Conservation (phyloP, 768 basidiomycete species). For the Psilocybe azurescens region DNA sequence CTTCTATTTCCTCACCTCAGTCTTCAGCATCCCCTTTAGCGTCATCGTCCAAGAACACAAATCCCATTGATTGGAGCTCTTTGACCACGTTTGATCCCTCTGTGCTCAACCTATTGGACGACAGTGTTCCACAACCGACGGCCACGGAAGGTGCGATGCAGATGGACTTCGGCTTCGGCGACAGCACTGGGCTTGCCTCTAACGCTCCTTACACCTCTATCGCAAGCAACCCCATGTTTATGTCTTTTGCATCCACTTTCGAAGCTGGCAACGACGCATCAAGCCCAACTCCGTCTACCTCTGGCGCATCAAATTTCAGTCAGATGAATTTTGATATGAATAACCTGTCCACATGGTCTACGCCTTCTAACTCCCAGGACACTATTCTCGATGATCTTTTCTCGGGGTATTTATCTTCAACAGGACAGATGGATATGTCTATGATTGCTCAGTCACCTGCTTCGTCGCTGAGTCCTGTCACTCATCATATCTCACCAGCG, state of each 20-base stretch:
- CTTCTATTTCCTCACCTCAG: constrained; percentile 30
- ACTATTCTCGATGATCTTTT: constrained; percentile 54
- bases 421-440: constrained; percentile 34
- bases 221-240: constrained; percentile 83
- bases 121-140: constrained; percentile 52
- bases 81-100: constrained; percentile 74
- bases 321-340: constrained; percentile 47
- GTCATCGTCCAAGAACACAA: constrained; percentile 42
- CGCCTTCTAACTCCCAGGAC: constrained; percentile 38
- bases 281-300: constrained; percentile 19
- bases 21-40: constrained; percentile 34
- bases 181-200: constrained; percentile 48
- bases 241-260: constrained; percentile 73
- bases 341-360: constrained; percentile 49
- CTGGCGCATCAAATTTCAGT: constrained; percentile 15
- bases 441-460: constrained; percentile 37
- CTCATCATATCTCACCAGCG: constrained; percentile 45
- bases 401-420: constrained; percentile 38
- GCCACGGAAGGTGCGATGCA: constrained; percentile 63
- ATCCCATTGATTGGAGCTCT: constrained; percentile 67
- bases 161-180: constrained; percentile 64
- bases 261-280: constrained; percentile 39
- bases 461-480: constrained; percentile 61
- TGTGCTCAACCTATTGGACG: constrained; percentile 69
- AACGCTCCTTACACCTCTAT: constrained; percentile 75